Percentiles rank a stretch among this genome's conserved stretches.
These are phyloP conservation scores for Ascochyta viciae-villosae DNA, from an alignment of 2,329 filamentous ascomycete species.

Conservation along the genomic window DNA sequence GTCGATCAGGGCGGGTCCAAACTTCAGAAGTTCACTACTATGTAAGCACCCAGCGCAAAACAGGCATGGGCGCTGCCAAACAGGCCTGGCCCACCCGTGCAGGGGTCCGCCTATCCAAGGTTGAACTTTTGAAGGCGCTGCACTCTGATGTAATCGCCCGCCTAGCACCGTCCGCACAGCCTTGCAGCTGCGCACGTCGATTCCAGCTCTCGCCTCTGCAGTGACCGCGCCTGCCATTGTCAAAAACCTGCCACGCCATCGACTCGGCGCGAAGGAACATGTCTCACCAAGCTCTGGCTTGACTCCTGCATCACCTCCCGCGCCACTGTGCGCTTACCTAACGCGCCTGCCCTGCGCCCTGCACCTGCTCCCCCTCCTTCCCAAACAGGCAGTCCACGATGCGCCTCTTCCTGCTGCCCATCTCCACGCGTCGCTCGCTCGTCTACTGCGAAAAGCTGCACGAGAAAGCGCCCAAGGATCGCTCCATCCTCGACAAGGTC, in stretches of 20 bases:
- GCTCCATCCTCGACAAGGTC: slow-evolving; percentile 72
- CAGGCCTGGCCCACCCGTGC: not conserved
- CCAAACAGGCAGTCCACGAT: slow-evolving; percentile 58
- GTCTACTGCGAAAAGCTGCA: slow-evolving; percentile 87
- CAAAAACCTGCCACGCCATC: slow-evolving; percentile 18
- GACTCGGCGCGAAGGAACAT: slow-evolving; percentile 20
- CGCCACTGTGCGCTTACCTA: slow-evolving; percentile 29
- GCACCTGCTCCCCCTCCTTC: not conserved
- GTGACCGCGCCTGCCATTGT: not conserved
- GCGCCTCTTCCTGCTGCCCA: slow-evolving; percentile 92
- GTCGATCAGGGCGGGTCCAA: slow-evolving; percentile 14
- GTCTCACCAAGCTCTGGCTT: slow-evolving; percentile 23
- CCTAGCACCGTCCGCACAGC: slow-evolving; percentile 11
- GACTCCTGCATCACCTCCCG: slow-evolving; percentile 19
- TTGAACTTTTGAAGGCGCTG: not conserved
- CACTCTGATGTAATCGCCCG: slow-evolving; percentile 18
- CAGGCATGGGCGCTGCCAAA: slow-evolving; percentile 21
- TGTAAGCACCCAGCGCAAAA: slow-evolving; percentile 12
- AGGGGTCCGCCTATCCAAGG: not conserved
- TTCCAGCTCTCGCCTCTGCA: slow-evolving; percentile 16
- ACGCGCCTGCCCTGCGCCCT: slow-evolving; percentile 13
- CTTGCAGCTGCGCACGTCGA: slow-evolving; percentile 15
- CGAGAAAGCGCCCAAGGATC: slow-evolving; percentile 54
- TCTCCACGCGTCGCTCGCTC: slow-evolving; percentile 88
- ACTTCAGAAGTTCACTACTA: not conserved